These are phyloP conservation scores for Pichia sp. DNA, from an alignment of 1,139 yeast genomes.

Conservation along the genomic window DNA sequence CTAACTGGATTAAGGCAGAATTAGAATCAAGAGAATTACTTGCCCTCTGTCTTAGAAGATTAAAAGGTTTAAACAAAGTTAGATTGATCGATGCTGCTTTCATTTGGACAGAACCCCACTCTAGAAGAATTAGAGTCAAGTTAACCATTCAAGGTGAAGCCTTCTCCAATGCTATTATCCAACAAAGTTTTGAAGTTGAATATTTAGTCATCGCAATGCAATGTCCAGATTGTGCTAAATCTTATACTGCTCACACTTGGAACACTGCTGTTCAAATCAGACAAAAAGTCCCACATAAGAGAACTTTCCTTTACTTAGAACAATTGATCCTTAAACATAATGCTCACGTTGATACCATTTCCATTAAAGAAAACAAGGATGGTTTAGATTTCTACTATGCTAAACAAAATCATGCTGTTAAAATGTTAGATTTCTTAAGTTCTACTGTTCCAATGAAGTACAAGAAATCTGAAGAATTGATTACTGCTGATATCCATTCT, in stretches of 20 bases:
- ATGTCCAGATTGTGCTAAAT: slow-evolving; percentile 98
- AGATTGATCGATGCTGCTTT: slow-evolving; percentile 92
- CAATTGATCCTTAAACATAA: slow-evolving; percentile 91
- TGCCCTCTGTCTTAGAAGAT: slow-evolving; percentile 84
- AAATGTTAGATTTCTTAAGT: slow-evolving; percentile 87
- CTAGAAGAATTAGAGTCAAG: slow-evolving; percentile 88
- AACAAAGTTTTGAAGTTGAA: slow-evolving; percentile 95
- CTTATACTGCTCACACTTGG: slow-evolving; percentile 97
- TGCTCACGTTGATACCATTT: slow-evolving; percentile 93
- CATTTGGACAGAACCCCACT: slow-evolving; percentile 99
- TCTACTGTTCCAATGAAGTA: slow-evolving; percentile 87
- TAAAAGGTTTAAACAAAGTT: slow-evolving; percentile 86
- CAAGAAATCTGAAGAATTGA: slow-evolving; percentile 87
- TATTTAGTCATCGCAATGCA: slow-evolving; percentile 94
- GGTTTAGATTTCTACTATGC: slow-evolving; percentile 94
- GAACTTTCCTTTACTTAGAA: slow-evolving; percentile 93
- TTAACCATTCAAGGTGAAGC: slow-evolving; percentile 98
- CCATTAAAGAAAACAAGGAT: slow-evolving; percentile 89
- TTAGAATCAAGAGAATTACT: slow-evolving; percentile 90
- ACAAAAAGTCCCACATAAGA: slow-evolving; percentile 95
- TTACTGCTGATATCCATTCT: slow-evolving; percentile 89
- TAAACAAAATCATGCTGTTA: slow-evolving; percentile 86
- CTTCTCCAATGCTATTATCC: slow-evolving; percentile 86
- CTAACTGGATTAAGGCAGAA: slow-evolving; percentile 89
- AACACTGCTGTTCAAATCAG: slow-evolving; percentile 96